Conservation (phyloP, 2,329 filamentous ascomycete species). For the Gnomoniopsis smithogilvyi region DNA sequence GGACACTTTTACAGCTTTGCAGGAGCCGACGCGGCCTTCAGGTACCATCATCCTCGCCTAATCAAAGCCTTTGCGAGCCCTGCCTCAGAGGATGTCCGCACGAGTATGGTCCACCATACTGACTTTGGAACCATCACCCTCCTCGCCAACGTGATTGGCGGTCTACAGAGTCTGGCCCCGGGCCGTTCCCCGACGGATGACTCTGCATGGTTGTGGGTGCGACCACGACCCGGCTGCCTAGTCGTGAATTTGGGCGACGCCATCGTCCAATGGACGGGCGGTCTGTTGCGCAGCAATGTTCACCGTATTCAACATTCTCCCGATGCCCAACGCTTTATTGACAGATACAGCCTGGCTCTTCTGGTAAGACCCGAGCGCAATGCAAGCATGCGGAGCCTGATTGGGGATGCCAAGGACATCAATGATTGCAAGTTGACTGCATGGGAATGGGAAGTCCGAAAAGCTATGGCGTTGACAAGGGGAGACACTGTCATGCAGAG, state of each 20-base stretch:
- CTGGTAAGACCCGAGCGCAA: conserved; percentile 6
- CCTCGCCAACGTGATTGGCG: conserved; percentile 32
- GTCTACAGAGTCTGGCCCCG: conserved; percentile 31
- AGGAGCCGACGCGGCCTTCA: conserved; percentile 23
- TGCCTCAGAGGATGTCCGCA: conserved; percentile 18
- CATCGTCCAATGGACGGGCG: conserved; percentile 24
- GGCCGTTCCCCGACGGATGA: conserved; percentile 15
- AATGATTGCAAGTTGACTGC: not conserved
- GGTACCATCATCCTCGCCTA: conserved; percentile 23
- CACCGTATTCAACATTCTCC: conserved; percentile 21
- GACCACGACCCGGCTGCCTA: conserved; percentile 21
- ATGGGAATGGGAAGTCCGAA: conserved; percentile 10
- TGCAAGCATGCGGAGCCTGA: conserved; percentile 1
- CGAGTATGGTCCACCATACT: conserved; percentile 29
- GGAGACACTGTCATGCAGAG: no score
- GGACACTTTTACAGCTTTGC: conserved; percentile 24
- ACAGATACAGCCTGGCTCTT: conserved; percentile 5
- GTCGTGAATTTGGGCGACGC: conserved; percentile 22
- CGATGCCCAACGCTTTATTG: not conserved
- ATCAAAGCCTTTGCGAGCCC: conserved; percentile 21
- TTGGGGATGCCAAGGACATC: not conserved
- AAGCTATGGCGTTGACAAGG: no score
- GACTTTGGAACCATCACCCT: conserved; percentile 35
- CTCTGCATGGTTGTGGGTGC: conserved; percentile 22
- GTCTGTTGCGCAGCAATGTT: conserved; percentile 24